Percentiles rank a stretch among this genome's conserved stretches.
Evolutionary conservation across 257 asterid species (phyloP).

Genomic region (Paraleonurus japonicus): DNA sequence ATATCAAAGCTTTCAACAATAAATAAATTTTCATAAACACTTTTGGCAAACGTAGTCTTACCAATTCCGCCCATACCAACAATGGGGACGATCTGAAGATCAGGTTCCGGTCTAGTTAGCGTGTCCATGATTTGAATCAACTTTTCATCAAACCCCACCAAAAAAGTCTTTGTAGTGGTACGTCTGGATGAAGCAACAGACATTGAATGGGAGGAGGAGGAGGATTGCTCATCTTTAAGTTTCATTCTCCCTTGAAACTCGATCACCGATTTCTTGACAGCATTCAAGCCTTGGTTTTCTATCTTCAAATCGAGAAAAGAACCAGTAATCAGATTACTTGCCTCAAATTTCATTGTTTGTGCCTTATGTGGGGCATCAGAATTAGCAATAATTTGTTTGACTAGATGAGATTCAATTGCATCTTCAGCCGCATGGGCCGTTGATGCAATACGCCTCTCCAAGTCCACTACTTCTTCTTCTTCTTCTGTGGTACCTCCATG

Average conservation of each 20-base stretch:
- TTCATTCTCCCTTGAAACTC: neutral
- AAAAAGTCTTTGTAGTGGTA: neutral
- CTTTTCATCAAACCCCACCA: neutral
- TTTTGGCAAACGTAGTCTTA: neutral
- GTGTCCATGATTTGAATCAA: neutral
- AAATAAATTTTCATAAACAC: neutral
- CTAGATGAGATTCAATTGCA: neutral
- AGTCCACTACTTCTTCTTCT: too few relatives aligned
- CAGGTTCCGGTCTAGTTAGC: neutral
- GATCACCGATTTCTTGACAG: neutral
- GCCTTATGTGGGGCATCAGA: too few relatives aligned
- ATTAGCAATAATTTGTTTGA: neutral
- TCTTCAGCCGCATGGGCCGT: neutral
- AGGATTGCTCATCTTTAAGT: neutral
- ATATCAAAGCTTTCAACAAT: neutral
- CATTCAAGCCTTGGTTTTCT: neutral
- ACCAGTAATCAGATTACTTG: too few relatives aligned
- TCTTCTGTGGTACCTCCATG: neutral
- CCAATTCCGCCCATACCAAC: constrained; percentile 1
- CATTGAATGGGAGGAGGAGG: neutral
- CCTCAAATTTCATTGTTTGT: too few relatives aligned
- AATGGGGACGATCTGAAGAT: neutral
- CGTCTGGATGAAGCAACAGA: neutral
- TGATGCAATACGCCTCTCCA: neutral
- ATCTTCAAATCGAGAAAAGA: too few relatives aligned